Conservation (phyloP, 139 green algal genomes). For the Astrephomene gubernaculifera region DNA sequence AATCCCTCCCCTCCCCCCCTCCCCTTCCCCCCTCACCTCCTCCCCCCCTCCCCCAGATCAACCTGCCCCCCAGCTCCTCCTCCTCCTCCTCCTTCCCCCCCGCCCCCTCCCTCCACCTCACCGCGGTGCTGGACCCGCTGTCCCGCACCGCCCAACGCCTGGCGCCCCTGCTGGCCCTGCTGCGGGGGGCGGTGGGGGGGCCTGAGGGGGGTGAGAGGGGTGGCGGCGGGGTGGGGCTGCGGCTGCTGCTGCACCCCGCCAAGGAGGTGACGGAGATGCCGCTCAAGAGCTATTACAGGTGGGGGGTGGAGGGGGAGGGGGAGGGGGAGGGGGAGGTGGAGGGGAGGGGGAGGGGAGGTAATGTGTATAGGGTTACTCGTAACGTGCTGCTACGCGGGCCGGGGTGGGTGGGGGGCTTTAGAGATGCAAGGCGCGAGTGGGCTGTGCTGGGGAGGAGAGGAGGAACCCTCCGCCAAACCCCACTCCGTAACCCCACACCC, state of each 20-base stretch:
- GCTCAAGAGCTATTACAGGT: conserved; percentile 92
- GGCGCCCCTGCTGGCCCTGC: conserved; percentile 65
- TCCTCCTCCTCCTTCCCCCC: neutral
- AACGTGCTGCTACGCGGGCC: too few relatives aligned
- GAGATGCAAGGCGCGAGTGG: too few relatives aligned
- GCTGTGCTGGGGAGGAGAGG: too few relatives aligned
- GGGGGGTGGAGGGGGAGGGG: conserved; percentile 39
- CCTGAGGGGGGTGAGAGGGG: too few relatives aligned
- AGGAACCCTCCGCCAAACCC: too few relatives aligned
- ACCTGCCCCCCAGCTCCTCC: neutral
- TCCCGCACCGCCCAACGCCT: conserved; percentile 63
- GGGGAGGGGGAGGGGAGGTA: neutral
- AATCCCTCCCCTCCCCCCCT: too few relatives aligned
- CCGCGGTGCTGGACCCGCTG: conserved; percentile 81
- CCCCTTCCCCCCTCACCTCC: too few relatives aligned
- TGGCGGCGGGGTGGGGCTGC: too few relatives aligned
- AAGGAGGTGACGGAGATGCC: conserved; percentile 83
- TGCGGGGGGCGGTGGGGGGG: conserved; percentile 51
- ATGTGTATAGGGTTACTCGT: too few relatives aligned
- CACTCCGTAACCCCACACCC: too few relatives aligned
- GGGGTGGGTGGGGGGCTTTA: too few relatives aligned
- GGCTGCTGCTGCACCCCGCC: conserved; percentile 72
- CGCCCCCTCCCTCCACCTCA: conserved; percentile 53
- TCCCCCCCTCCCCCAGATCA: too few relatives aligned
- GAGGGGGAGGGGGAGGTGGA: neutral